Evolutionary conservation across 106 monocot species (phyloP), one percentile per base, ranked within the genome.

Genomic region (Platanthera zijinensis): DNA sequence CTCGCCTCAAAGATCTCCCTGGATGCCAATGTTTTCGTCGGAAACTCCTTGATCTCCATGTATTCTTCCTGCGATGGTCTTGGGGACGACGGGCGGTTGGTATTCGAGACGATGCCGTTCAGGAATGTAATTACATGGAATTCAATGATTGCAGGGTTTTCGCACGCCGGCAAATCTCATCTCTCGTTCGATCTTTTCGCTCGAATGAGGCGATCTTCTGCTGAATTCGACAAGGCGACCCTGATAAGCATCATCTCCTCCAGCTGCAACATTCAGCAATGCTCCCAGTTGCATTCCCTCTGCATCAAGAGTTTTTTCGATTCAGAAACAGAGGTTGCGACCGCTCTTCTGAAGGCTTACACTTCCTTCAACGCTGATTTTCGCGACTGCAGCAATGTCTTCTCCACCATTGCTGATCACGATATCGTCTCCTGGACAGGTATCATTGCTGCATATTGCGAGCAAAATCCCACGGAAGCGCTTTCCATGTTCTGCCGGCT

Each of bases 391-490:
- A 80, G 82, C 78, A 73, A 67, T 53, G 71, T 92, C 0, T 90
- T 90, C 61, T 19, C 52, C 3, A 82, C 82, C 25, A 70, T 82
- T 25, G 79, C 13, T 14, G 69, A 77, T 9, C 75, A 59, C 10
- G 95, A 95, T 57, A 69, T 86, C 17, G 74, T 92, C 51, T 87
- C 87, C 50, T 95, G 95, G 95, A 95, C 89, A 10, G 81, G 81
- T 9, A 88, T 95, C 18, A 90, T 92, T 32, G 50, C 86, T 73
- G 73, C 79, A 11, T 82, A 61, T 69, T 81, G 81, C 2, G 89
- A 89, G 28, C 19, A 82, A 18, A 86, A 87, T 15, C 83, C 85
- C 5, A 78, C 82, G 75, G 74, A 83, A 47, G 88, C 88, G 6
- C 48, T 80, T 15, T 5, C 10, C 51, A 70, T 92, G 13, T 92